A percentile compares a stretch with the other conserved stretches of the same genome.
phyloP scores from a whole-genome alignment of 2,329 filamentous ascomycete genomes.

The Phyllosticta citrichinensis region DNA sequence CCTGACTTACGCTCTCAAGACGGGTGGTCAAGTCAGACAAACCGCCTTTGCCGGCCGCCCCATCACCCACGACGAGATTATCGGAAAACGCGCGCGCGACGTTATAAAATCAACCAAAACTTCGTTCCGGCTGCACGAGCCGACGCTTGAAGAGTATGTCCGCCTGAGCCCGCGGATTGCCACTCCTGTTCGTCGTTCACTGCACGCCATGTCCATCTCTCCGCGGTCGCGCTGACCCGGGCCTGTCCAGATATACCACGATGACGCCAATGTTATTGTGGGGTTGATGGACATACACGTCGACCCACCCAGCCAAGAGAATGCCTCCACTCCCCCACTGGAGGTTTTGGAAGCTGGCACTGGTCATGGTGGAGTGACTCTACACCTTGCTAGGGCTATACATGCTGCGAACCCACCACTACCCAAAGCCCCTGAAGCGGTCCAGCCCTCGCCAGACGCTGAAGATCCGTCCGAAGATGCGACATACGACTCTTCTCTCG shows the following conservation, averaged over 20 bases:
- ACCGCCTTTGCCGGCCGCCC: conserved; percentile 10
- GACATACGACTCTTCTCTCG: conserved; percentile 4
- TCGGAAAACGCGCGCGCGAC: conserved; percentile 53
- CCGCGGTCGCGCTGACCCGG: background rate
- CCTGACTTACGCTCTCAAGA: conserved; percentile 30
- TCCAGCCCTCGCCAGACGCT: conserved; percentile 15
- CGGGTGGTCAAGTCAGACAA: conserved; percentile 23
- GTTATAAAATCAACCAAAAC: conserved; percentile 44
- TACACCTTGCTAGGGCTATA: conserved; percentile 65
- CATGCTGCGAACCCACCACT: conserved; percentile 58
- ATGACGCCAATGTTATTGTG: conserved; percentile 66
- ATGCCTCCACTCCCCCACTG: conserved; percentile 34
- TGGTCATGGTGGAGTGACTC: conserved; percentile 69
- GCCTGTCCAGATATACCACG: conserved; percentile 54
- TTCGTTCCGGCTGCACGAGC: conserved; percentile 49
- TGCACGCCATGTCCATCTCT: background rate
- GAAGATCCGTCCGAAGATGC: conserved; percentile 17
- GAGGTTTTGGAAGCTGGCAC: conserved; percentile 80
- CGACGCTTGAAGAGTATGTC: conserved; percentile 65
- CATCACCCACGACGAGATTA: conserved; percentile 46
- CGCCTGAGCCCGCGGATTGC: conserved; percentile 56
- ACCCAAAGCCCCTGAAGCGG: conserved; percentile 22
- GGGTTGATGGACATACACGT: conserved; percentile 67
- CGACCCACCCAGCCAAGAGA: conserved; percentile 25
- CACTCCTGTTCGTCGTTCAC: conserved; percentile 53